Evolutionary conservation across 768 basidiomycete species (phyloP), one percentile per base, ranked within the genome.

Genomic region (Xerocomus brunneocitrinus): DNA sequence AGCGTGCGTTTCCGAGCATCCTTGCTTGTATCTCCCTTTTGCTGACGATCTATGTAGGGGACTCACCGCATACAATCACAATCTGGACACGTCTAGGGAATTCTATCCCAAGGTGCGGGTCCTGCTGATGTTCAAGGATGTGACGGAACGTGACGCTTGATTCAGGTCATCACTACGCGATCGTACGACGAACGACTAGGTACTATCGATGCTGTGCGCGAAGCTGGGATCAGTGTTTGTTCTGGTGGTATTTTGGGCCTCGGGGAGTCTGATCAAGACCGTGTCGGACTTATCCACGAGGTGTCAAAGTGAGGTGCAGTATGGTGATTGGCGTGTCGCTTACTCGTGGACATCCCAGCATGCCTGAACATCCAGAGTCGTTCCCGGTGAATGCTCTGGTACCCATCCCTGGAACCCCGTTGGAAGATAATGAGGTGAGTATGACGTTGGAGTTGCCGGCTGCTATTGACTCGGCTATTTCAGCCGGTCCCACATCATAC

Each of bases 371-470:
- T 63, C 95, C 95, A n/a, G 95, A 98, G 69, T 95, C 91, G 5
- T 98, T 98, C 78, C 95, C 95, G 0, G 95, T 98, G 55, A 98
- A 98, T 69, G 95, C 95, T 13, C 79, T 98, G 52, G 95, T 98
- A 2, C 94, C 95, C 13, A 98, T 98, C 56, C 79, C 87, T 59
- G 95, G 95, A 34, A 98, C 95, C 5, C 95, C 95, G 12, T 73
- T 98, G 43, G 94, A 94, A 71, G 75, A 79, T 54, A 98, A 98
- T 64, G 89, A 95, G 70, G 93, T 87, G 62, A 75, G 63, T 47
- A 32, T 14, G 5, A 35, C 22, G 25, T 49, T 35, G 39, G 14
- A n/a, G 22, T 45, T 43, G 25, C 14, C 13, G 27, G 25, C 52
- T 48, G n/a, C 7, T 32, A 36, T 58, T 62, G 46, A 64, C 36